phyloP scores from a whole-genome alignment of 2,329 filamentous ascomycete species.

The Zymoseptoria crescenta region DNA sequence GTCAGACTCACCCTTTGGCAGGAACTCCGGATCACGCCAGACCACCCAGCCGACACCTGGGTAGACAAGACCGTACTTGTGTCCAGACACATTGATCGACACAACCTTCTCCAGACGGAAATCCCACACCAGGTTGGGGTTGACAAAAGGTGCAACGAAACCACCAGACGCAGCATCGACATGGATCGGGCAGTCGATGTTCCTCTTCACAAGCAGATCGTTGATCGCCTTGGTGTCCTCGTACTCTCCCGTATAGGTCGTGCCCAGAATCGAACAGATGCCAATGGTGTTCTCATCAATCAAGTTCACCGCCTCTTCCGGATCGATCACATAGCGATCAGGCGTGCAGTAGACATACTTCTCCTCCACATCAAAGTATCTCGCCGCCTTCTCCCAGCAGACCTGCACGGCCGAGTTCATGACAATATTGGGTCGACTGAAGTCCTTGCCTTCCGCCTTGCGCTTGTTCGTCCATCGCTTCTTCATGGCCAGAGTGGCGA shows the following conservation, averaged over 20 bases:
- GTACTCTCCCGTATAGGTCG: conserved; percentile 92
- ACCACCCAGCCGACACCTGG: conserved; percentile 92
- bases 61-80: conserved; percentile 77
- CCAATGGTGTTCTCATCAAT: conserved; percentile 72
- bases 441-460: conserved; percentile 72
- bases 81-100: conserved; percentile 88
- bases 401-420: conserved; percentile 97
- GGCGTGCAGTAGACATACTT: conserved; percentile 61
- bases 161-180: conserved; percentile 89
- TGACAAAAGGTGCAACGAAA: conserved; percentile 87
- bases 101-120: conserved; percentile 84
- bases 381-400: conserved; percentile 78
- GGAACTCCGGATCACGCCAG: conserved; percentile 74
- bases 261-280: conserved; percentile 84
- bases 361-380: conserved; percentile 70
- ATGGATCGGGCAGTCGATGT: conserved; percentile 78
- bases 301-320: conserved; percentile 52
- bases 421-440: conserved; percentile 77
- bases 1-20: conserved; percentile 52
- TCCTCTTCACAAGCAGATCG: conserved; percentile 67
- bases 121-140: conserved; percentile 80
- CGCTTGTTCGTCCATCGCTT: conserved; percentile 85
- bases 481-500: conserved; percentile 85
- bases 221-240: conserved; percentile 91
- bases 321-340: conserved; percentile 56